phyloP scores from a whole-genome alignment of 2,329 filamentous ascomycete species.

The Penicillium sp. region DNA sequence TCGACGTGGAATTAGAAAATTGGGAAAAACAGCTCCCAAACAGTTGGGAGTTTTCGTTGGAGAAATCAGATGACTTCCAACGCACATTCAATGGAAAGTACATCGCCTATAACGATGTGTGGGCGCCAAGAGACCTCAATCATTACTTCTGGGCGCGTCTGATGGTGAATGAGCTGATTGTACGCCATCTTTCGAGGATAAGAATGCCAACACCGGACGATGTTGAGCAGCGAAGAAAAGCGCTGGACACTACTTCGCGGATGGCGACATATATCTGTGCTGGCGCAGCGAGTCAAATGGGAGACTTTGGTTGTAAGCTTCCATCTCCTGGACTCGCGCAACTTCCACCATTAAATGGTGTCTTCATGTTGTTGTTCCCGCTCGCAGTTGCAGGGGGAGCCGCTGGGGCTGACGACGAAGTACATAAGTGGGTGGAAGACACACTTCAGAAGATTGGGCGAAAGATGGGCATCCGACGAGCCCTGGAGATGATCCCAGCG shows the following conservation, averaged over 20 bases:
- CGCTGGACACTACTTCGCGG: constrained; percentile 17
- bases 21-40: constrained; percentile 22
- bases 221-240: constrained; percentile 14
- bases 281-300: constrained; percentile 22
- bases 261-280: constrained; percentile 26
- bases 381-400: constrained; percentile 24
- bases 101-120: constrained; percentile 25
- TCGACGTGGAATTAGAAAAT: constrained; percentile 20
- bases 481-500: constrained; percentile 19
- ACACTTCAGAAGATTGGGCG: constrained; percentile 22
- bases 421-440: constrained; percentile 24
- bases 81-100: constrained; percentile 23
- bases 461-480: constrained; percentile 26
- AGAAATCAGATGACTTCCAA: constrained; percentile 12
- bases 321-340: neutral
- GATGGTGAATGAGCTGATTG: constrained; percentile 25
- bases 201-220: constrained; percentile 2
- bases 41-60: constrained; percentile 15
- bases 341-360: constrained; percentile 23
- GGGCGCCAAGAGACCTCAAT: constrained; percentile 23
- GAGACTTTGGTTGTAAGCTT: constrained; percentile 5
- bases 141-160: constrained; percentile 27
- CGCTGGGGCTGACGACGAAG: constrained; percentile 20
- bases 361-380: constrained; percentile 27
- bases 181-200: constrained; percentile 11